Evolutionary conservation across 805 yeast genomes (phyloP).

Genomic region (Priceomyces carsonii): DNA sequence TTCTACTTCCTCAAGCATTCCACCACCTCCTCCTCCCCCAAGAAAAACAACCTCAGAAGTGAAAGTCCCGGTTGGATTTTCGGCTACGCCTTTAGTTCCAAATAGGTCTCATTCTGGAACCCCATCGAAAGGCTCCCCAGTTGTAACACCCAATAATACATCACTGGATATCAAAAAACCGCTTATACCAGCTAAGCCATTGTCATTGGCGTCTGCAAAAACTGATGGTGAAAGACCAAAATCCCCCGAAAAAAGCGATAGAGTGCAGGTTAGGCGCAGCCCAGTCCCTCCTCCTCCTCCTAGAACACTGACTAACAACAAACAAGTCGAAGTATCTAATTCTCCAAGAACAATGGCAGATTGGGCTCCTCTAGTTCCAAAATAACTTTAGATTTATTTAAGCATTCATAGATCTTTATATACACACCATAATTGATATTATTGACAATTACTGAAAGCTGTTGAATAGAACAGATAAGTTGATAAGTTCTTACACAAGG

Average conservation of each 20-base stretch:
- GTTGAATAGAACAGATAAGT: no score
- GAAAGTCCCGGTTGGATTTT: constrained; percentile 32
- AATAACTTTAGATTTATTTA: constrained; percentile 28
- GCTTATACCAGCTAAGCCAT: constrained; percentile 38
- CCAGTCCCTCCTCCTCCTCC: constrained; percentile 12
- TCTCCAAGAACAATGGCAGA: constrained; percentile 36
- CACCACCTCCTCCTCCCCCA: constrained; percentile 27
- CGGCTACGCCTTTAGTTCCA: constrained; percentile 41
- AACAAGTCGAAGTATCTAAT: constrained; percentile 2
- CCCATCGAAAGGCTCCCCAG: constrained; percentile 13
- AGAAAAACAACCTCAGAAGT: constrained; percentile 11
- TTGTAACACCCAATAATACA: constrained; percentile 13
- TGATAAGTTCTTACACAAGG: neutral
- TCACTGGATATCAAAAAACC: constrained; percentile 24
- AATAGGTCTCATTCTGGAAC: constrained; percentile 32
- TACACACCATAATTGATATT: no score
- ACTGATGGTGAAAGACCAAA: no score
- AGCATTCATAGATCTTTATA: no score
- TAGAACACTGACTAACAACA: constrained; percentile 8
- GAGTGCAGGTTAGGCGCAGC: no score
- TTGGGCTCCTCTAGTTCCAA: constrained; percentile 55
- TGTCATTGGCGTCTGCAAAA: constrained; percentile 23
- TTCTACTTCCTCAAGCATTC: constrained; percentile 8
- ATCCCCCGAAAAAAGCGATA: no score
- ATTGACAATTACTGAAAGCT: no score